Conservation (phyloP, 2,329 filamentous ascomycete species). For the Alternaria novae-zelandiae region DNA sequence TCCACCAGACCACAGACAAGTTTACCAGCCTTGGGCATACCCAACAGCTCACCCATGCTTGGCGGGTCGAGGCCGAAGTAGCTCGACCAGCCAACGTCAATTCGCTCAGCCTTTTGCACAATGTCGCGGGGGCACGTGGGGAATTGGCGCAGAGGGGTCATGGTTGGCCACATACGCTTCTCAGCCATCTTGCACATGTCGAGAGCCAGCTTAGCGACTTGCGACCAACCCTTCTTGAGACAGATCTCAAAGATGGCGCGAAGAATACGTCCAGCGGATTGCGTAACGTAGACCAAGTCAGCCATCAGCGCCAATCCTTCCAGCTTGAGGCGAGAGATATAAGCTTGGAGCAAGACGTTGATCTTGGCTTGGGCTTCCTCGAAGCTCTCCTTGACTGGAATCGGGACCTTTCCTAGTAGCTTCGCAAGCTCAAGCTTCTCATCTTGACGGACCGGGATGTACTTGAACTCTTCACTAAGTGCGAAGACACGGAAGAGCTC, state of each 20-base stretch:
- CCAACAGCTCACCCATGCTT: constrained; percentile 92
- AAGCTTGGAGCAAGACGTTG: constrained; percentile 95
- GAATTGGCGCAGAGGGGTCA: constrained; percentile 95
- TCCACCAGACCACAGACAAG: constrained; percentile 84
- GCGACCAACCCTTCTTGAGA: constrained; percentile 95
- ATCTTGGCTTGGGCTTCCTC: constrained; percentile 98
- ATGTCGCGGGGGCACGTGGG: constrained; percentile 78
- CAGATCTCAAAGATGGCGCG: constrained; percentile 96
- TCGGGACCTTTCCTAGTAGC: constrained; percentile 84
- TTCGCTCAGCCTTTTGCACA: constrained; percentile 88
- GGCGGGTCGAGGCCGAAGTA: constrained; percentile 98
- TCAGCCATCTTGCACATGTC: constrained; percentile 99
- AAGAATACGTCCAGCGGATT: constrained; percentile 94
- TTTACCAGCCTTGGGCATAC: constrained; percentile 85
- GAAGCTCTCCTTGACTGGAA: constrained; percentile 96
- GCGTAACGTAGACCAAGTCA: constrained; percentile 97
- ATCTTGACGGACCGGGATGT: constrained; percentile 95
- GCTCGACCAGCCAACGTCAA: constrained; percentile 89
- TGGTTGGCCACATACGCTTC: constrained; percentile 99
- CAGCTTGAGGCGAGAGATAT: constrained; percentile 91
- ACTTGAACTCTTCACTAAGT: constrained; percentile 97
- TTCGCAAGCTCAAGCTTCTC: constrained; percentile 97
- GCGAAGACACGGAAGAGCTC: constrained; percentile 97
- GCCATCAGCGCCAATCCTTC: constrained; percentile 96
- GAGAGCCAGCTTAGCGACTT: constrained; percentile 88